These are phyloP conservation scores for Aureobasidium subglaciale DNA, from an alignment of 2,329 filamentous ascomycete species.

Conservation along the genomic window DNA sequence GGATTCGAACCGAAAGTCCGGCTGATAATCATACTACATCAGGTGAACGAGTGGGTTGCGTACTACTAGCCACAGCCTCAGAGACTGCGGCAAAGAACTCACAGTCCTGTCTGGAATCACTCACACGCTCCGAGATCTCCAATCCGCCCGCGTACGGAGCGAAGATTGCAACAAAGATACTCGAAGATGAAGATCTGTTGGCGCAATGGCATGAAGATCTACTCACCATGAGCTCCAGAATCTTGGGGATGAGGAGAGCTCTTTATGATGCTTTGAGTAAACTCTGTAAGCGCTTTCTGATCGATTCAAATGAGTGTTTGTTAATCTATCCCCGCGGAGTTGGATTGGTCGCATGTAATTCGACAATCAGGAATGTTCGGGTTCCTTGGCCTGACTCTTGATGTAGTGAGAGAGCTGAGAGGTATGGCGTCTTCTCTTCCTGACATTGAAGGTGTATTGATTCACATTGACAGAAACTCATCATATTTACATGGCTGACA, in stretches of 20 bases:
- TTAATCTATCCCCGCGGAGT: no score
- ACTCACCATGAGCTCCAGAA: neutral
- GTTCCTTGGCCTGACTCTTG: slow-evolving; percentile 67
- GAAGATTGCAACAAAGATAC: slow-evolving; percentile 46
- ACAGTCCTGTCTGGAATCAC: slow-evolving; percentile 74
- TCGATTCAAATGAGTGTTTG: no score
- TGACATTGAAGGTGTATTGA: no score
- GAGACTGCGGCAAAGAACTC: slow-evolving; percentile 42
- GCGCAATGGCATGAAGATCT: slow-evolving; percentile 61
- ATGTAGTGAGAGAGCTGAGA: slow-evolving; percentile 52
- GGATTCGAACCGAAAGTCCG: slow-evolving; percentile 56
- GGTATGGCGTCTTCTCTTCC: neutral
- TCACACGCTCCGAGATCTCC: slow-evolving; percentile 89
- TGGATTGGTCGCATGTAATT: slow-evolving; percentile 72
- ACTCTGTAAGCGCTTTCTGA: no score
- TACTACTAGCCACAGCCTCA: neutral
- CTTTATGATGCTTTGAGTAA: no score
- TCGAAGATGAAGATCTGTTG: slow-evolving; percentile 66
- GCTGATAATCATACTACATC: no score
- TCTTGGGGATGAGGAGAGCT: neutral
- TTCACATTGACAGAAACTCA: slow-evolving; percentile 36
- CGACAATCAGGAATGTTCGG: slow-evolving; percentile 74
- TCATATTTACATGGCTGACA: slow-evolving; percentile 59
- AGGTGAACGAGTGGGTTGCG: no score
- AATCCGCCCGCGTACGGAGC: slow-evolving; percentile 90